Evolutionary conservation across 1,284 basidiomycete species (phyloP), one percentile per base, ranked within the genome.

Genomic region (Papiliotrema terrestris): DNA sequence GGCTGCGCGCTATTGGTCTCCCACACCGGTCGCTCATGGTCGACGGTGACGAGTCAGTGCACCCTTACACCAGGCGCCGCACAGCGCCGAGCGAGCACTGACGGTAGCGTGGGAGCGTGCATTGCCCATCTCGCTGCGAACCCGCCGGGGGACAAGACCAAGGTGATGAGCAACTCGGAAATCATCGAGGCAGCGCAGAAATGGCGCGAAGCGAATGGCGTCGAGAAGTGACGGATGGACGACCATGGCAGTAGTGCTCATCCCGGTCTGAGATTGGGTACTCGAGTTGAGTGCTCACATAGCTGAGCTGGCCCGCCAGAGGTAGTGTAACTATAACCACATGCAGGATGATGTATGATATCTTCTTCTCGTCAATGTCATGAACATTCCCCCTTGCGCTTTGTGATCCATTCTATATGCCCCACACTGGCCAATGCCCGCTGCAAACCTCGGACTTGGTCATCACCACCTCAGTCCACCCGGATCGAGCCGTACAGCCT

Each of bases 401-500:
- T 17, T 22, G 19, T 45, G 44, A 23, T 45, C 8, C 8, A 8
- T 23, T 17, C 17, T 8, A 5, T 11, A 32, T 32, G 29, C 29
- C 29, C 11, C 11, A 11, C 29, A 32, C 6, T 32, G 29, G n/a
- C n/a, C n/a, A n/a, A n/a, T n/a, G n/a, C n/a, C n/a, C n/a, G n/a
- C n/a, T n/a, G n/a, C n/a, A n/a, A n/a, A n/a, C n/a, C n/a, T n/a
- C n/a, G n/a, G n/a, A n/a, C n/a, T n/a, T n/a, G n/a, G n/a, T n/a
- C n/a, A n/a, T n/a, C 11, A 9, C 22, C 13, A 6, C 6, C 20
- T 60, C 71, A 80, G 56, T 80, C 79, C 36, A 80, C 77, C 37
- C 79, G 65, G 54, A 80, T 78, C 17, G 89, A 84, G 57, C 81
- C 82, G 74, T 96, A 96, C 56, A 95, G 78, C 74, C 81, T 83